Base-by-base conservation (phyloP, 192 early-diverging fungal species). In the Piromyces finnis region DNA sequence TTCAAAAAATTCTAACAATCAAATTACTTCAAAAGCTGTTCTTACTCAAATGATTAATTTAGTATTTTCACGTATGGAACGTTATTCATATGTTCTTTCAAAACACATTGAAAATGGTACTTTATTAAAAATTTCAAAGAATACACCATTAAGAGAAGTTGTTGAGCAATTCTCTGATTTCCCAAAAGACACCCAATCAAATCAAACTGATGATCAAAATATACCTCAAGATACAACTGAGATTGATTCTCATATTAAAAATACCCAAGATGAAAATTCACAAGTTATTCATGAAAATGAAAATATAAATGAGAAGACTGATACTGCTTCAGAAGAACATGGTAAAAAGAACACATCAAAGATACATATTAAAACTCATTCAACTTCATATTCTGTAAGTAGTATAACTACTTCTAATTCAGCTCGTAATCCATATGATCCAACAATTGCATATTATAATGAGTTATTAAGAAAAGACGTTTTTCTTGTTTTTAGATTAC, bases 21-120 rank as follows among this genome's bases (percentile, higher is more conserved):
- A 85, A 37, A 84, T 86, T 78, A 90, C 89, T n/a, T 86, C 88
- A 5, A 89, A 87, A 77, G 89, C 89, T 14, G 81, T 86, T 0
- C 80, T 90, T 29, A 91, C 88, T 3, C 89, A 91, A 80, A 90
- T 89, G 86, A 80, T 90, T 29, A 88, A 89, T 78, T 79, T 88
- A 17, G 83, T 90, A 16, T 90, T 91, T 81, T 88, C 88, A 28
- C 37, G 85, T 29, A 87, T 90, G 89, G 90, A 90, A 68, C 83
- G 88, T 7, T 90, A 86, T 80, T 78, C 86, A 4, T 81, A 84
- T 28, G 80, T 90, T 0, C 28, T 89, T 27, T 80, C 79, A 12
- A 30, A 78, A 15, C 83, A 87, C 29, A 81, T 82, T 27, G 86
- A 39, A 82, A 78, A 87, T 79, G 29, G 79, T 68, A 37, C 18